Base-by-base conservation (phyloP, 2,329 filamentous ascomycete species). In the Fusarium tuaranense region DNA sequence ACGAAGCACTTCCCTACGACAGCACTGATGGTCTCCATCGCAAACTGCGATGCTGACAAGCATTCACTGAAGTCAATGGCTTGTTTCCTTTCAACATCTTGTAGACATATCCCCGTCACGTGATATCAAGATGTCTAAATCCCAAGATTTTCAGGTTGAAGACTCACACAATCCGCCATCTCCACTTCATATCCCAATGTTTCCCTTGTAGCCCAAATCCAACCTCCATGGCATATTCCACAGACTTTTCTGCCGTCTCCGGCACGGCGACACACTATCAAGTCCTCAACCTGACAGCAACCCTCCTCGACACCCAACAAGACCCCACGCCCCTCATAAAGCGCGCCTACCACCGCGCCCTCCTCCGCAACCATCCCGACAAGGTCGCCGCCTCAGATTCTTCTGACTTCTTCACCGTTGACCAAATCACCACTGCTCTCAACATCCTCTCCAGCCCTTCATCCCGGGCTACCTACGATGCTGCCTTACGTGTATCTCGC, bases 361-460 rank as follows among this genome's bases (percentile, higher is more conserved):
- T 93, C 38, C 87, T 93, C 18, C 87, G 86, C 73, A 87, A 93
- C 83, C 92, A 93, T 81, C 92, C 92, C 3, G 91, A 92, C 83
- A 92, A 92, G 77, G 76, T 80, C 69, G 44, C 65, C 60, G 53
- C 74, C 55, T 69, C 59, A 30, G 53, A 63, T 25, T 46, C 70
- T 59, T 30, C 70, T 25, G 32, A 71, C 14, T 89, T 86, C 27
- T 90, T 86, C 80, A 89, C 89, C 2, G 83, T 93, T 69, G 91
- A 93, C 81, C 89, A 92, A 77, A 92, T 93, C 79, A 87, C 89
- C 59, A 80, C 85, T 44, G 92, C 92, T 48, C 92, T 88, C 82
- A 84, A 83, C 12, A 84, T 87, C 1, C 86, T 93, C 58, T 90
- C 89, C 13, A 84, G 87, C 68, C 82, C 87, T 4, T 76, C 79